Conservation (phyloP, 495 filamentous ascomycete species). For the Pyrenula aspistea region DNA sequence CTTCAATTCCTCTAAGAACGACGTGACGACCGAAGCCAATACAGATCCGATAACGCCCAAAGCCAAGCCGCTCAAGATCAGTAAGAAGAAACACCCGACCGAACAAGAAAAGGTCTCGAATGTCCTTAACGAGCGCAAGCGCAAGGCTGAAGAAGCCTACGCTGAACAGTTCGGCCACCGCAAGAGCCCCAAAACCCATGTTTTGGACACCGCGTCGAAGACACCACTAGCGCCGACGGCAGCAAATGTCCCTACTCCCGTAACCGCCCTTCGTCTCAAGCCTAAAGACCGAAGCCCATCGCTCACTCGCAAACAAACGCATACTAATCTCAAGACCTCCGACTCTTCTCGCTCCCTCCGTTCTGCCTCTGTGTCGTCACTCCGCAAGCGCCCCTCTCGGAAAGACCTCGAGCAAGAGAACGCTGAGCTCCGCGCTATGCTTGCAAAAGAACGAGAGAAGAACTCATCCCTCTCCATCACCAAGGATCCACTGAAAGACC, state of each 20-base stretch:
- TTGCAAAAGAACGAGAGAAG: not conserved
- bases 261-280: not conserved
- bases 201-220: not conserved
- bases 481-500: not conserved
- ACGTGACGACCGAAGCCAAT: not conserved
- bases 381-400: not conserved
- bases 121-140: not conserved
- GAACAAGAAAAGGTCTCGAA: not conserved
- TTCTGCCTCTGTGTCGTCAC: not conserved
- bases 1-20: not conserved
- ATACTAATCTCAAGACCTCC: not conserved
- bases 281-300: not conserved
- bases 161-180: not conserved
- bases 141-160: conserved; percentile 1
- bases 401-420: not conserved
- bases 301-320: not conserved
- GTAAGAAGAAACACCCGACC: not conserved
- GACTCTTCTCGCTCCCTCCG: not conserved
- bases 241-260: not conserved
- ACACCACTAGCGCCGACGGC: not conserved
- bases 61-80: not conserved
- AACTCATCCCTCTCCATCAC: not conserved
- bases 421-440: not conserved
- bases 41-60: not conserved
- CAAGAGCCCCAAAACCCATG: not conserved